Evolutionary conservation across 2,329 filamentous ascomycete genomes (phyloP).

Genomic region (Xylaria polymorpha): DNA sequence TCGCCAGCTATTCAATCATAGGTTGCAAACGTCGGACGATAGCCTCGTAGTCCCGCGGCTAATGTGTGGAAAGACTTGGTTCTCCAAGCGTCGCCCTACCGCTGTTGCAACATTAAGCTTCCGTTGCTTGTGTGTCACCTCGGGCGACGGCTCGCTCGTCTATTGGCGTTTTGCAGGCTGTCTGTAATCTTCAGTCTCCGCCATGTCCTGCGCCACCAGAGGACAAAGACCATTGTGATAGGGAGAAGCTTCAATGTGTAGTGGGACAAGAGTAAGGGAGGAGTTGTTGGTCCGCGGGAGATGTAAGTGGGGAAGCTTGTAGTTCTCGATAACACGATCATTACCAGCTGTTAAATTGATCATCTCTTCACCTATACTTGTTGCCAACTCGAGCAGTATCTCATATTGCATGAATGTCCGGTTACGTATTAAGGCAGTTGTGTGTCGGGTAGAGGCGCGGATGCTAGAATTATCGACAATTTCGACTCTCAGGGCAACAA

Average conservation of each 20-base stretch:
- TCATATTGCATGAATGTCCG: neutral
- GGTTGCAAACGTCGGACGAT: conserved; percentile 37
- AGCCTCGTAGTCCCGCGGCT: conserved; percentile 40
- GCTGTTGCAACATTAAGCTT: conserved; percentile 21
- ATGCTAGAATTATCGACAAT: neutral
- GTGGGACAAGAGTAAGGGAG: neutral
- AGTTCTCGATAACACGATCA: neutral
- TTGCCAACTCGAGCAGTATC: too few species aligned
- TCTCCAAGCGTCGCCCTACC: conserved; percentile 42
- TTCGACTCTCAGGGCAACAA: neutral
- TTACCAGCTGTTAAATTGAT: neutral
- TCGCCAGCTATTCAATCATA: too few species aligned
- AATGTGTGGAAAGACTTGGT: conserved; percentile 47
- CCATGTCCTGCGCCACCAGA: neutral
- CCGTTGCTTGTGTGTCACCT: neutral
- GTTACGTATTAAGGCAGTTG: neutral
- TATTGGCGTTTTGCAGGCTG: conserved; percentile 30
- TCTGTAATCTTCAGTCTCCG: neutral
- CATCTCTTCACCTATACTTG: neutral
- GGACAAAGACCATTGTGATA: neutral
- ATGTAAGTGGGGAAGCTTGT: neutral
- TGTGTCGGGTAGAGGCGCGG: neutral
- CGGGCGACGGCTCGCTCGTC: conserved; percentile 12
- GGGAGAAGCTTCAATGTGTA: neutral
- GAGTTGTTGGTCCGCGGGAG: neutral